phyloP scores from a whole-genome alignment of 495 filamentous ascomycete genomes.

The Talaromyces wortmannii region DNA sequence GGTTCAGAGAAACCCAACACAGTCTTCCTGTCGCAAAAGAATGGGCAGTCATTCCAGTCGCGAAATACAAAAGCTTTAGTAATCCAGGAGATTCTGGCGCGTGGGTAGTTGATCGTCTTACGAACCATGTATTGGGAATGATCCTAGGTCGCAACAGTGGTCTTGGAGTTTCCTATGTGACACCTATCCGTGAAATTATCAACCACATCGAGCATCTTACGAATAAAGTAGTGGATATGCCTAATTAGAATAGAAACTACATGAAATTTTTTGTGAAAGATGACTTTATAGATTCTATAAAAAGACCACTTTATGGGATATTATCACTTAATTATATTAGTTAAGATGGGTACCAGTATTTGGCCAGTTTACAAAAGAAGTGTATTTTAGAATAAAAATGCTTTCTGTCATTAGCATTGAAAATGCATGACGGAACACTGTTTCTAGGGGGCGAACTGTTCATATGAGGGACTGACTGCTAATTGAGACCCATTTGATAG shows the following conservation, averaged over 20 bases:
- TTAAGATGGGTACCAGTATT: too few species aligned
- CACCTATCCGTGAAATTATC: neutral
- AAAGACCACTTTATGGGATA: too few species aligned
- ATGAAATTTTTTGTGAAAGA: neutral
- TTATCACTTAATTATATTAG: too few species aligned
- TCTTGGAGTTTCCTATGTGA: neutral
- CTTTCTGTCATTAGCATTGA: too few species aligned
- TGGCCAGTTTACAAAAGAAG: too few species aligned
- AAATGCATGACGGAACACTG: too few species aligned
- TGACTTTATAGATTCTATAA: too few species aligned
- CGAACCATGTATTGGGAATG: neutral
- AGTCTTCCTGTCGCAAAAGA: neutral
- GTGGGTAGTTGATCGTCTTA: neutral
- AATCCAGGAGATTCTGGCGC: neutral
- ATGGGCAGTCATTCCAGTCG: neutral
- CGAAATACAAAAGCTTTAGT: neutral
- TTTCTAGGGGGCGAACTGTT: too few species aligned
- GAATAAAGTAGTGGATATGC: neutral
- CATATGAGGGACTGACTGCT: too few species aligned
- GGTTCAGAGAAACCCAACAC: neutral
- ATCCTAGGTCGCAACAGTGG: neutral
- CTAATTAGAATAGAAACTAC: neutral
- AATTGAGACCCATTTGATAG: too few species aligned
- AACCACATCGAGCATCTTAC: neutral
- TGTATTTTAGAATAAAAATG: too few species aligned